Conservation (phyloP, 345 rosid genomes). For the Brassica nigra region DNA sequence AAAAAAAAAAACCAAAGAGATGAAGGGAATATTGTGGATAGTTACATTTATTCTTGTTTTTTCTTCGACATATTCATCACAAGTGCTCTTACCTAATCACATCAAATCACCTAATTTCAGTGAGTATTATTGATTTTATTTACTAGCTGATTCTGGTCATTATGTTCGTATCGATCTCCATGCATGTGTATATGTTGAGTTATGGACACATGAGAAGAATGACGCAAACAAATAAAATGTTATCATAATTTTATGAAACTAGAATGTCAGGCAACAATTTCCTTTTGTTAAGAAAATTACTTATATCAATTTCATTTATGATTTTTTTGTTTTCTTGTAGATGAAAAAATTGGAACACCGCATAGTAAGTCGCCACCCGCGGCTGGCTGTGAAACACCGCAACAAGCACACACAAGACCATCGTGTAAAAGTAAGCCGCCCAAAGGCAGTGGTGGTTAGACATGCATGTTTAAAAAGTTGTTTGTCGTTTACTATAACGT, state of each 20-base stretch:
- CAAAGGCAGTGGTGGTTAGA: neutral
- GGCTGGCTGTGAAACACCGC: neutral
- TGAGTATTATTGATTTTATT: neutral
- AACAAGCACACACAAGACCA: neutral
- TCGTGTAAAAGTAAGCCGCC: neutral
- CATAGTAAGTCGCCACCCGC: neutral
- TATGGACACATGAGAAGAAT: neutral
- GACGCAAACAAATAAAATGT: too few relatives aligned
- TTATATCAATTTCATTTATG: neutral
- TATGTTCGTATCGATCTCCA: neutral
- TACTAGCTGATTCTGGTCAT: neutral
- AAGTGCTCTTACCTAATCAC: neutral
- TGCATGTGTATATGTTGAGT: neutral
- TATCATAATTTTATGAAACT: neutral
- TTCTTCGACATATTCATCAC: neutral
- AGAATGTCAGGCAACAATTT: neutral
- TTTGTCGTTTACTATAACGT: neutral
- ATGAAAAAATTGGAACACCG: neutral
- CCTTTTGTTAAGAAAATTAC: neutral
- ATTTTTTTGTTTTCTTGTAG: neutral
- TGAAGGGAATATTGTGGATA: neutral
- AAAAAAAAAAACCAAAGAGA: neutral
- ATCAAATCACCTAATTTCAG: neutral
- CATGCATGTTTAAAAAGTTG: neutral
- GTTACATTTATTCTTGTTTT: neutral